Conservation (phyloP, 169 alveolate genomes). For the Sarcocystis neurona region DNA sequence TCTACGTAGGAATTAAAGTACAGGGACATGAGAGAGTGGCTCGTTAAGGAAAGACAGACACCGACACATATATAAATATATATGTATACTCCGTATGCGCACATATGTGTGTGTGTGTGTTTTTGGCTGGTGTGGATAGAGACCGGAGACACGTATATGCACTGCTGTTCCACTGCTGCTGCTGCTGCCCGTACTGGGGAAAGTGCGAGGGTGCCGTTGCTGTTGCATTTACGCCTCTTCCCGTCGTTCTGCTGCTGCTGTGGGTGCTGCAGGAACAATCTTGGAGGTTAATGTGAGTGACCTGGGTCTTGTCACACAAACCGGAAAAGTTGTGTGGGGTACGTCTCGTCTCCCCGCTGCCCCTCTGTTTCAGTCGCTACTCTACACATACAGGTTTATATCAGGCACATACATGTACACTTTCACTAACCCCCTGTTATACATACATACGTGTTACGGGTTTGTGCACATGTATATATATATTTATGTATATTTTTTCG, state of each 20-base stretch:
- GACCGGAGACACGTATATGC: too few species aligned
- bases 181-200: too few species aligned
- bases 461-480: not conserved
- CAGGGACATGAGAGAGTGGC: too few species aligned
- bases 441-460: not conserved
- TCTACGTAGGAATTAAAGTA: too few species aligned
- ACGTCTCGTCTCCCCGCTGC: conserved; percentile 63
- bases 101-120: not conserved
- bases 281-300: conserved; percentile 98
- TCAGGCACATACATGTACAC: not conserved
- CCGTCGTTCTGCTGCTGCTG: not conserved
- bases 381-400: not conserved
- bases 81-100: not conserved
- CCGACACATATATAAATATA: too few species aligned
- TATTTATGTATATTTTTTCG: not conserved
- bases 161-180: too few species aligned
- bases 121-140: too few species aligned
- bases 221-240: too few species aligned
- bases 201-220: too few species aligned
- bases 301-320: conserved; percentile 97
- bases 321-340: conserved; percentile 99
- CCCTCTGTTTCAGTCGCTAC: not conserved
- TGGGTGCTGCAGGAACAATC: conserved; percentile 83
- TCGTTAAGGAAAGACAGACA: too few species aligned
- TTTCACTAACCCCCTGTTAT: not conserved